phyloP scores from a whole-genome alignment of 2,329 filamentous ascomycete species.

The Plectosphaerella cucumerina region DNA sequence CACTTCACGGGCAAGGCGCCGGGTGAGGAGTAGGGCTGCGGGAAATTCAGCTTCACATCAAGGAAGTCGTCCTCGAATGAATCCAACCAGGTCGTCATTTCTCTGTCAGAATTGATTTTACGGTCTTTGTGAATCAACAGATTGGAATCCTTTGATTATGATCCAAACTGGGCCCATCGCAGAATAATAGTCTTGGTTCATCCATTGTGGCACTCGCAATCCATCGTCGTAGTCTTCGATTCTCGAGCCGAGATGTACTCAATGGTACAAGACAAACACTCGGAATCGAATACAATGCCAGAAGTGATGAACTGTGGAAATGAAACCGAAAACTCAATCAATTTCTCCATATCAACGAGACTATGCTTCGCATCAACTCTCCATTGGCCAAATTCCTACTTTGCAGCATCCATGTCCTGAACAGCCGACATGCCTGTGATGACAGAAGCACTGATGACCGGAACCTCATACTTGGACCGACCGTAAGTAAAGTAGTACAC shows the following conservation, averaged over 20 bases:
- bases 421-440: slow-evolving; percentile 7
- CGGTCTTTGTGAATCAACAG: too few relatives aligned
- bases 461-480: slow-evolving; percentile 20
- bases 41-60: background rate
- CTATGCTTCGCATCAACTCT: background rate
- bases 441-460: slow-evolving; percentile 5
- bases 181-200: too few relatives aligned
- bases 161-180: too few relatives aligned
- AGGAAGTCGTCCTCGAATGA: background rate
- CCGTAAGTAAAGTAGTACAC: slow-evolving; percentile 25
- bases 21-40: background rate
- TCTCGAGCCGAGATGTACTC: too few relatives aligned
- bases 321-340: background rate
- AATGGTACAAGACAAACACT: too few relatives aligned
- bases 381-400: background rate
- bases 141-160: too few relatives aligned
- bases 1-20: slow-evolving; percentile 2
- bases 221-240: too few relatives aligned
- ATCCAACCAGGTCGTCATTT: too few relatives aligned
- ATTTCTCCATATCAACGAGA: background rate
- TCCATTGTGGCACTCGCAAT: too few relatives aligned
- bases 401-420: background rate
- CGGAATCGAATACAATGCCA: too few relatives aligned
- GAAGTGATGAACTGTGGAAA: background rate
- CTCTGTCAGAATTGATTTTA: too few relatives aligned